These are phyloP conservation scores for Talaromyces albobiverticillius DNA, from an alignment of 2,329 filamentous ascomycete species.

Conservation along the genomic window DNA sequence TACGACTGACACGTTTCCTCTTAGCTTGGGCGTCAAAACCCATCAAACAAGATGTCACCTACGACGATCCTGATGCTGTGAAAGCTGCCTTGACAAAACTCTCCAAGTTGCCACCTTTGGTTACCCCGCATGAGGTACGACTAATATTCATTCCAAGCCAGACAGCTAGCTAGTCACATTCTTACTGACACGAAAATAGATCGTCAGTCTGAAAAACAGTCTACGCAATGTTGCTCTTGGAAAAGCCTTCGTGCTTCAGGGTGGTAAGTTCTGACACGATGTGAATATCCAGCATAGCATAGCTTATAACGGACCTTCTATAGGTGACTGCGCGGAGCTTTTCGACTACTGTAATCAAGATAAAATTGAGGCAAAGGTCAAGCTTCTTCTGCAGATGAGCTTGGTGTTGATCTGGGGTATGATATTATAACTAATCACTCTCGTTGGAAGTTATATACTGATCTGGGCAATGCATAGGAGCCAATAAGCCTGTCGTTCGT, in stretches of 20 bases:
- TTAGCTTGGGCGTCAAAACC: conserved; percentile 44
- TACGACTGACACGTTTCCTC: neutral
- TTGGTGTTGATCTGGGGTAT: conserved; percentile 84
- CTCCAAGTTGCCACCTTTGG: conserved; percentile 45
- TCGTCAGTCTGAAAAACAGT: conserved; percentile 72
- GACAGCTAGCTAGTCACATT: neutral
- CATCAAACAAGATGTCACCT: conserved; percentile 46
- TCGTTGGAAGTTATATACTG: neutral
- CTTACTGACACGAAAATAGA: conserved; percentile 37
- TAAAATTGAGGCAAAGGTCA: conserved; percentile 94
- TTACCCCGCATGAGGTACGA: conserved; percentile 44
- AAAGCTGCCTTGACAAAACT: conserved; percentile 41
- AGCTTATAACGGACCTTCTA: neutral
- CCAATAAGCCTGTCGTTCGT: conserved; percentile 77
- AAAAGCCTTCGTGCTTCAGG: conserved; percentile 90
- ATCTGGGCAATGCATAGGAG: conserved; percentile 31
- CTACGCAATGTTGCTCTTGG: conserved; percentile 84
- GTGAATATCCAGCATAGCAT: no score
- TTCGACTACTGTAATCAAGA: conserved; percentile 93
- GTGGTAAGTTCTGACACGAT: conserved; percentile 56
- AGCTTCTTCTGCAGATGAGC: conserved; percentile 94
- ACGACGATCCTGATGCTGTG: conserved; percentile 42
- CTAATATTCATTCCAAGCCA: neutral
- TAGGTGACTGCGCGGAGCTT: conserved; percentile 83
- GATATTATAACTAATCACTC: conserved; percentile 27